Evolutionary conservation across 2,329 filamentous ascomycete genomes (phyloP), one percentile per base, ranked within the genome.

Genomic region (Seiridium cupressi): DNA sequence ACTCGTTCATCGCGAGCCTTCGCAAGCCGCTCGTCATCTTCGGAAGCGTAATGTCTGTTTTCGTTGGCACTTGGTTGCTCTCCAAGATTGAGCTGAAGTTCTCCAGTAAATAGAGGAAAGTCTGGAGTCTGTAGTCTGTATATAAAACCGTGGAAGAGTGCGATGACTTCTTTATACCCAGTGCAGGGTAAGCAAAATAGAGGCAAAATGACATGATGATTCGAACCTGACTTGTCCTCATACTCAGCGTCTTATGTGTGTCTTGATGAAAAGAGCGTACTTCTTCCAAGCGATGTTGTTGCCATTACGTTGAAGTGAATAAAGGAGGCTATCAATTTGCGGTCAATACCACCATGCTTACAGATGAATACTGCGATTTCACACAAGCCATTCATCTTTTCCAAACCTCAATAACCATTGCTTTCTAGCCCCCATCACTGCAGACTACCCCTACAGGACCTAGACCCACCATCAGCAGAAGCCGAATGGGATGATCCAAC

Each of bases 1-100:
- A 95, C 71, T 86, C 93, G 1, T 82, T 89, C 65, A 72, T 83
- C 3, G 89, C 91, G 35, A 86, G 85, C 44, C 84, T 97, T 68
- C 87, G 93, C 70, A 99, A 99, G 80, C 95, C 95, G 1, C 66
- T 96, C 26, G 86, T 94, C 32, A 85, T 98, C 62, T 92, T 95
- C 65, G 79, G 80, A 38, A 92, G 90, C 67, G 77, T 90, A 63
- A 72, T 96, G 65, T 79, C 83, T n/a, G 77, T 96, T 10, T 97
- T 96, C 75, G 81, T 86, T 46, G 82, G 87, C 2, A 84, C 85
- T 4, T 97, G 90, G 88, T 78, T 87, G 3, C 74, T 97, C 61
- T 90, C 92, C 38, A 89, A 86, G 69, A 79, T 97, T 63, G 89
- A 97, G 72, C 84, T 93, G 51, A 93, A 90, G 73, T 96, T 97